These are phyloP conservation scores for Ophiosphaerella narmari DNA, from an alignment of 2,329 filamentous ascomycete species.

Conservation along the genomic window DNA sequence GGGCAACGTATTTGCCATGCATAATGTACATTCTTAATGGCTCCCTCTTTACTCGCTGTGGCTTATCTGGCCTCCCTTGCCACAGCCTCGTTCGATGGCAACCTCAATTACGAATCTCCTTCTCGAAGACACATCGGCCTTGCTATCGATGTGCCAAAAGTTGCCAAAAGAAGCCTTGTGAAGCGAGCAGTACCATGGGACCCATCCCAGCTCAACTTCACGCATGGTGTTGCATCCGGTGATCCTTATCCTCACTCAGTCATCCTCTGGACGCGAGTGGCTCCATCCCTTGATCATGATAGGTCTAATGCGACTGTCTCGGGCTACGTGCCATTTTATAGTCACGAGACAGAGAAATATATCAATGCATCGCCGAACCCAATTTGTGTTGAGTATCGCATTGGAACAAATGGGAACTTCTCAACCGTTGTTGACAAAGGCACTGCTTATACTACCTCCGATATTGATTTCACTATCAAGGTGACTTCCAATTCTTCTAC, in stretches of 20 bases:
- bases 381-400: constrained; percentile 69
- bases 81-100: constrained; percentile 42
- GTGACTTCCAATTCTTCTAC: constrained; percentile 37
- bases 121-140: constrained; percentile 65
- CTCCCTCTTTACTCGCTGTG: constrained; percentile 14
- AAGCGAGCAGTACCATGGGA: constrained; percentile 40
- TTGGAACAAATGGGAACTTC: constrained; percentile 57
- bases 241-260: constrained; percentile 52
- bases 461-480: constrained; percentile 78
- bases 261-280: constrained; percentile 43
- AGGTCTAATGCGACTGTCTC: constrained; percentile 57
- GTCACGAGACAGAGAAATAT: constrained; percentile 59
- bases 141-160: constrained; percentile 65
- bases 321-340: constrained; percentile 58
- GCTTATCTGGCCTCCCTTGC: constrained; percentile 19
- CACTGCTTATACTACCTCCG: constrained; percentile 69
- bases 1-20: neutral
- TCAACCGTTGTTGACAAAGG: constrained; percentile 59
- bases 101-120: constrained; percentile 70
- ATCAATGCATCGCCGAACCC: constrained; percentile 62
- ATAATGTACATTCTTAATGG: constrained; percentile 13
- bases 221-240: constrained; percentile 54
- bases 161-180: constrained; percentile 57
- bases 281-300: constrained; percentile 48
- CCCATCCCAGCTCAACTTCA: constrained; percentile 42